phyloP scores from a whole-genome alignment of 148 eudicot genomes.

The Camellia japonica region DNA sequence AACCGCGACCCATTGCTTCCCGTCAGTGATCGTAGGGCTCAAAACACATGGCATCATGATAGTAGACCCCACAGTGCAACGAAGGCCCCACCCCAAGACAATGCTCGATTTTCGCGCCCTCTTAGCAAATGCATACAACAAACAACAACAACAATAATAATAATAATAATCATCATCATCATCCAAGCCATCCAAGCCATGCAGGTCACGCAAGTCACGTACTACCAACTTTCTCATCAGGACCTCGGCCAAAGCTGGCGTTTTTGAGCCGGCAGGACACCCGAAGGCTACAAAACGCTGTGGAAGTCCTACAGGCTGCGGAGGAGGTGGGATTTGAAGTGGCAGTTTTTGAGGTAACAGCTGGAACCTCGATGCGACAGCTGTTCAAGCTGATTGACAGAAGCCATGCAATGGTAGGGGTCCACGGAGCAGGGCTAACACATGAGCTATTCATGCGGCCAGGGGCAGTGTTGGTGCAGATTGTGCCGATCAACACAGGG shows the following conservation, averaged over 20 bases:
- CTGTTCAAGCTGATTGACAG: conserved; percentile 22
- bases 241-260: conserved; percentile 26
- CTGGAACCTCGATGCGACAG: conserved; percentile 32
- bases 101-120: conserved; percentile 42
- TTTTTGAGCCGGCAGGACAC: conserved; percentile 9
- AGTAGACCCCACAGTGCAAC: conserved; percentile 33
- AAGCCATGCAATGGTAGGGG: conserved; percentile 16
- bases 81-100: conserved; percentile 28
- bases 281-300: background rate
- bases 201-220: background rate
- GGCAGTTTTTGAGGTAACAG: conserved; percentile 37
- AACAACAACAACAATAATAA: too few relatives aligned
- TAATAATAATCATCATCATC: too few relatives aligned
- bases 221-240: conserved; percentile 5
- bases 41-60: conserved; percentile 59
- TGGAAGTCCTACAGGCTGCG: conserved; percentile 26
- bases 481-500: conserved; percentile 42
- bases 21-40: conserved; percentile 39
- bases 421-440: conserved; percentile 18
- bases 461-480: conserved; percentile 19
- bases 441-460: conserved; percentile 16
- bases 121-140: conserved; percentile 29
- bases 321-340: conserved; percentile 50
- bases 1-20: conserved; percentile 44
- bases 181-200: background rate